Evolutionary conservation across 2,329 filamentous ascomycete genomes (phyloP), one percentile per base, ranked within the genome.

Genomic region (Neocucurbitaria cava): DNA sequence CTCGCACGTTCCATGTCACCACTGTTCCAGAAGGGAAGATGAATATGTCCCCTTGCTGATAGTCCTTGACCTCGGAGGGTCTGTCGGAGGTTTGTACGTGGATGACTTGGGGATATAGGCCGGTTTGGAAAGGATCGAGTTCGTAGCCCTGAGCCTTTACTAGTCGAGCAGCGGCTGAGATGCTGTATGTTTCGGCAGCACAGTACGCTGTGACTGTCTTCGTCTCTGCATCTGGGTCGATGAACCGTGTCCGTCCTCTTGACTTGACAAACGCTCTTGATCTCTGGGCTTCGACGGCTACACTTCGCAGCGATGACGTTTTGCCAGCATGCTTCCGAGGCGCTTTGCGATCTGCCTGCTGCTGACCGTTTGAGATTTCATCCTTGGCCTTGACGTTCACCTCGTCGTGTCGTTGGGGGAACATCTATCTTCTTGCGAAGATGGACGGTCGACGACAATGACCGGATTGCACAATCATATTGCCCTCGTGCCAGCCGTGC

Each of bases 21-120:
- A 98, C 85, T 11, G 93, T 96, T 10, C 95, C 95, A 0, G 93
- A 96, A 8, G 94, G 92, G 64, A 99, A 99, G 52, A 99, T 88
- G 71, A 98, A 98, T 46, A 98, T 87, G 77, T 99, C 95, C 30
- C 92, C 93, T 44, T 71, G 69, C 33, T 70, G 86, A 84, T 75
- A 69, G 81, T 80, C 49, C 78, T 80, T 74, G 45, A 76, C 69
- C 53, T 74, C 72, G 17, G 70, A 64, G 6, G 74, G 65, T 46
- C 72, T 66, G 43, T 77, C 77, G 0, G 73, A 74, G 7, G 77
- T 78, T 50, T 79, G 79, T 13, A 89, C 76, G 64, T 89, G 87
- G 31, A 89, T 80, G 30, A 89, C 86, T 66, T 89, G 86, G 1
- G 86, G 85, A 58, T 84, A 87, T 3, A 89, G 77, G 3, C 82